A percentile compares a stretch with the other conserved stretches of the same genome.
These are phyloP conservation scores for Bruguiera parviflora DNA, from an alignment of 345 rosid genomes.

Conservation along the genomic window DNA sequence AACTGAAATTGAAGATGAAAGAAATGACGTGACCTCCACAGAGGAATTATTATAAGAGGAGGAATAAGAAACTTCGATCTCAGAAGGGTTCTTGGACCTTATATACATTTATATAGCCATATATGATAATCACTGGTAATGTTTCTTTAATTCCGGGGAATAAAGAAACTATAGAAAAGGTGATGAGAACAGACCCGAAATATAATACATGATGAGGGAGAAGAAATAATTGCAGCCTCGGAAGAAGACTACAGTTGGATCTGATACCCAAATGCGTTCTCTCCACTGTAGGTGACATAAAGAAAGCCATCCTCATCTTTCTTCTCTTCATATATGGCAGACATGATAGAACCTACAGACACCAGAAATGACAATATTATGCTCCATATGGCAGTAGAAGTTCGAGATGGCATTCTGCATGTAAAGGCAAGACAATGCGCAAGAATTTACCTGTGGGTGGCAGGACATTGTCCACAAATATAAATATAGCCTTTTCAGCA, in stretches of 20 bases:
- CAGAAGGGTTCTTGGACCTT: slow-evolving; percentile 9
- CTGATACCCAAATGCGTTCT: slow-evolving; percentile 71
- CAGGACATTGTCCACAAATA: slow-evolving; percentile 90
- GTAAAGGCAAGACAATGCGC: neutral
- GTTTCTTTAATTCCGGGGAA: slow-evolving; percentile 14
- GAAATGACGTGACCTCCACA: neutral
- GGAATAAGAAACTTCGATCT: neutral
- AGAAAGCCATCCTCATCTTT: slow-evolving; percentile 98
- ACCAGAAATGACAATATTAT: neutral
- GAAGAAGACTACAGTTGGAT: slow-evolving; percentile 18
- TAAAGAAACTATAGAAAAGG: slow-evolving; percentile 6
- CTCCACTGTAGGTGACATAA: slow-evolving; percentile 92
- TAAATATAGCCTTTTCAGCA: slow-evolving; percentile 93
- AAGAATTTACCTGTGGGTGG: slow-evolving; percentile 75
- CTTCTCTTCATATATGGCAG: slow-evolving; percentile 82
- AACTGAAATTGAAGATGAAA: neutral
- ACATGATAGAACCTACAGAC: slow-evolving; percentile 65
- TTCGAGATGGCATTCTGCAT: neutral
- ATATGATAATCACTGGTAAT: slow-evolving; percentile 19
- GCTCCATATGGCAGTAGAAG: neutral
- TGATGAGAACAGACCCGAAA: neutral
- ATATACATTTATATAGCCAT: slow-evolving; percentile 36
- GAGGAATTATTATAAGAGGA: neutral
- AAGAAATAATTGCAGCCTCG: slow-evolving; percentile 7
- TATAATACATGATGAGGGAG: neutral